Percentiles rank a stretch among this genome's conserved stretches.
Conservation (phyloP, 768 basidiomycete species). For the Boletus huronensis region DNA sequence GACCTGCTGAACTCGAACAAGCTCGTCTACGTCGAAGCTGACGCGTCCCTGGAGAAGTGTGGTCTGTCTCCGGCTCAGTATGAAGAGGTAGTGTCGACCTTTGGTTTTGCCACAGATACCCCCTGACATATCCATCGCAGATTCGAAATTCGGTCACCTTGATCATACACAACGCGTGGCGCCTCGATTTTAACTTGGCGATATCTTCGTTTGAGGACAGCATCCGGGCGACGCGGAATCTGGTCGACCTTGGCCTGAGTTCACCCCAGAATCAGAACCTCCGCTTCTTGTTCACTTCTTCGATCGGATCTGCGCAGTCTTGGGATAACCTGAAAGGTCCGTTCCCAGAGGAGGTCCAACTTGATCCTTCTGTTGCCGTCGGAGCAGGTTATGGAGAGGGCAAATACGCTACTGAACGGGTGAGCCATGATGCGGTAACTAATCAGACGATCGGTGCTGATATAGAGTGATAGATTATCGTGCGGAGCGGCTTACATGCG, state of each 20-base stretch:
- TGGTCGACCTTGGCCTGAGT: constrained; percentile 30
- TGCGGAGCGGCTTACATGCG: constrained; percentile 34
- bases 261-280: constrained; percentile 24
- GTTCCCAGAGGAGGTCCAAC: constrained; percentile 36
- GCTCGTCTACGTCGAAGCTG: constrained; percentile 34
- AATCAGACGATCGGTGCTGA: neutral
- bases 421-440: constrained; percentile 10
- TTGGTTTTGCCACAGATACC: neutral
- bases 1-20: constrained; percentile 30
- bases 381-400: constrained; percentile 45
- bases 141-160: constrained; percentile 32
- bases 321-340: constrained; percentile 30
- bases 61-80: constrained; percentile 28
- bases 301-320: constrained; percentile 33
- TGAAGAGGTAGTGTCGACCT: constrained; percentile 9
- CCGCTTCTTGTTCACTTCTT: constrained; percentile 41
- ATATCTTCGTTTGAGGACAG: constrained; percentile 43
- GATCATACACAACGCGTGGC: constrained; percentile 45
- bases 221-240: constrained; percentile 37
- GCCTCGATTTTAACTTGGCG: constrained; percentile 41
- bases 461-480: constrained; percentile 31
- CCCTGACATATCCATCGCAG: constrained; percentile 13
- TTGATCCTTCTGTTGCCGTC: constrained; percentile 32
- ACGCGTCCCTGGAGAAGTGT: constrained; percentile 26
- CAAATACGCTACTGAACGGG: constrained; percentile 43